phyloP scores from a whole-genome alignment of 257 asterid genomes.

The Voacanga thouarsii region DNA sequence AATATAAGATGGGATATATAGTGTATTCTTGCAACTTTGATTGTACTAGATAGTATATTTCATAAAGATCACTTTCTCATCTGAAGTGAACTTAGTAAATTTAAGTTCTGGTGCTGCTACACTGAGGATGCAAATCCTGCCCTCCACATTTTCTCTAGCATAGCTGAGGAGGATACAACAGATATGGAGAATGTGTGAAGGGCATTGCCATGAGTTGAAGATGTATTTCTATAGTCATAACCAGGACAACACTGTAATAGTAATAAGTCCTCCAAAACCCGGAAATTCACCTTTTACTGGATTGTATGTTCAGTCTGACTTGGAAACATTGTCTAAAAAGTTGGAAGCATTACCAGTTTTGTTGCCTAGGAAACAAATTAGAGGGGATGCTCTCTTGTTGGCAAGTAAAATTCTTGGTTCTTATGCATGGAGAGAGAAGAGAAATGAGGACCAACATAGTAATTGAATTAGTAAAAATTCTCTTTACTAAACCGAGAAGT shows the following conservation, averaged over 20 bases:
- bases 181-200: not conserved
- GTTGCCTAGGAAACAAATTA: not conserved
- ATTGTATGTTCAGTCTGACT: not conserved
- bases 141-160: not conserved
- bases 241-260: not conserved
- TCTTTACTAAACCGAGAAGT: too few species aligned
- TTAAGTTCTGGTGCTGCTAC: not conserved
- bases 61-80: not conserved
- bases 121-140: not conserved
- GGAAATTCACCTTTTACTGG: not conserved
- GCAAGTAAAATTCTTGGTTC: not conserved
- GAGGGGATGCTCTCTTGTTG: not conserved
- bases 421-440: not conserved
- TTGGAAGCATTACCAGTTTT: too few species aligned
- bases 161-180: not conserved
- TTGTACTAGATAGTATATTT: not conserved
- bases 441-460: not conserved
- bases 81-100: not conserved
- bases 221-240: not conserved
- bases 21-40: not conserved
- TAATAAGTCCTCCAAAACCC: not conserved
- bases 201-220: not conserved
- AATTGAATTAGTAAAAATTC: too few species aligned
- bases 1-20: slow-evolving; percentile 23
- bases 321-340: not conserved